Base-by-base conservation (phyloP, 2,329 filamentous ascomycete species). In the Epichloe bromicola region DNA sequence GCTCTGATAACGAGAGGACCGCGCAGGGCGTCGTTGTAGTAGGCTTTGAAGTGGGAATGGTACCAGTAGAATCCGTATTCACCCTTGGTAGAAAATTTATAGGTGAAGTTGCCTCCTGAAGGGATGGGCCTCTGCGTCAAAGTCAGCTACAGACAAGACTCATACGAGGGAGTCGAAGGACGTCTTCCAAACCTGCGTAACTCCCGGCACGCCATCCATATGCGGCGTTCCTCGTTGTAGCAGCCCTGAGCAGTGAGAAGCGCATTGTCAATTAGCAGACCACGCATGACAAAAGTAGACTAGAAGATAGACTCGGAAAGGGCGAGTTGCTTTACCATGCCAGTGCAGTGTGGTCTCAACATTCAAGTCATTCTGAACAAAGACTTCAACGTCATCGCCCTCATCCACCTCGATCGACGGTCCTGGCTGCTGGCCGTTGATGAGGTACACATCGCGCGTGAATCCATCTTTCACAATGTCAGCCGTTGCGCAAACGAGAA, bases 361-460 rank as follows among this genome's bases (percentile, higher is more conserved):
- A 5, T 34, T 38, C 26, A 51, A 36, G 19, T 51, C 45, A 38
- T 51, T 51, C 30, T 51, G n/a, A 11, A 51, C 50, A 38, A 43
- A 43, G 11, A 44, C 50, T 38, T 51, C 50, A 15, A 51, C 20
- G 17, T 42, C 45, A 41, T 51, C 50, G 7, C 50, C 50, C 36
- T 51, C 26, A 20, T 51, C 50, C 17, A 54, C 50, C 19, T 51
- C 50, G 10, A 53, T 55, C 33, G 52, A 46, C n/a, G 54, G 51
- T 12, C 54, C 51, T 26, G 54, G 54, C 19, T 55, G 54, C 39
- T 51, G 52, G 26, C 49, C 52, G 40, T 55, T 55, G 41, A 51
- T 46, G 36, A 53, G 50, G 44, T 54, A 52, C 42, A 55, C 54
- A 26, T 53, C 52, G 39, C 50, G 36, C 39, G 48, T 44, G 14